phyloP scores from a whole-genome alignment of 2,329 filamentous ascomycete species.

The Penicillium sp. region DNA sequence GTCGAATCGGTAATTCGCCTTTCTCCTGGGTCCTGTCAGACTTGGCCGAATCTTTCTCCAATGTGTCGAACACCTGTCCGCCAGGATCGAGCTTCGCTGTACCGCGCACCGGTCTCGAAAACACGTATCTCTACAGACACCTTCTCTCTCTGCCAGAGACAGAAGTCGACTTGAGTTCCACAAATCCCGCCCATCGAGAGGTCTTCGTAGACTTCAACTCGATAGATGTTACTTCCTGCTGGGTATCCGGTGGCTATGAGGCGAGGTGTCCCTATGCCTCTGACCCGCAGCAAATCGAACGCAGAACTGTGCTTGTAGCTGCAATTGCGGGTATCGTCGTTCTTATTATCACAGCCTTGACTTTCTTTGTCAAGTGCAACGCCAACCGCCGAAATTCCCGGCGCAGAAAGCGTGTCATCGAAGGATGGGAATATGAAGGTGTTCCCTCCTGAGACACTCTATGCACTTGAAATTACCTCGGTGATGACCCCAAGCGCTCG shows the following conservation, averaged over 20 bases:
- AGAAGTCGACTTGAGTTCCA: slow-evolving; percentile 26
- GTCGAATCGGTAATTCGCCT: slow-evolving; percentile 53
- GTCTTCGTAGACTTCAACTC: slow-evolving; percentile 64
- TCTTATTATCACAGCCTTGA: slow-evolving; percentile 58
- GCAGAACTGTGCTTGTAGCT: slow-evolving; percentile 57
- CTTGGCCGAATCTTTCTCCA: slow-evolving; percentile 43
- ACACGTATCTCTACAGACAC: slow-evolving; percentile 55
- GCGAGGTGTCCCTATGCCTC: slow-evolving; percentile 58
- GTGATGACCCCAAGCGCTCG: not conserved
- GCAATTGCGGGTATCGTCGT: slow-evolving; percentile 63
- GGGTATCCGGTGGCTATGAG: slow-evolving; percentile 57
- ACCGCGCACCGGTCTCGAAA: slow-evolving; percentile 63
- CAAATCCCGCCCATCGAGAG: slow-evolving; percentile 30
- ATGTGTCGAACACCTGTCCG: slow-evolving; percentile 50
- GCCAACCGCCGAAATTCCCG: slow-evolving; percentile 57
- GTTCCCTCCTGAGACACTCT: slow-evolving; percentile 50
- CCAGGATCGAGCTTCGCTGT: slow-evolving; percentile 52
- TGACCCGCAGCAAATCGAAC: slow-evolving; percentile 43
- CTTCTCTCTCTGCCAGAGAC: slow-evolving; percentile 32
- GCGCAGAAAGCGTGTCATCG: slow-evolving; percentile 50
- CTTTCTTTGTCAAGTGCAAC: slow-evolving; percentile 63
- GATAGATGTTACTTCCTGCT: slow-evolving; percentile 56
- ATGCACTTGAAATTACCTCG: not conserved
- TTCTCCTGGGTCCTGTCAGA: slow-evolving; percentile 58
- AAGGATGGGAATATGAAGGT: slow-evolving; percentile 66